phyloP scores from a whole-genome alignment of 805 yeast genomes.

The Saturnispora quitensis region DNA sequence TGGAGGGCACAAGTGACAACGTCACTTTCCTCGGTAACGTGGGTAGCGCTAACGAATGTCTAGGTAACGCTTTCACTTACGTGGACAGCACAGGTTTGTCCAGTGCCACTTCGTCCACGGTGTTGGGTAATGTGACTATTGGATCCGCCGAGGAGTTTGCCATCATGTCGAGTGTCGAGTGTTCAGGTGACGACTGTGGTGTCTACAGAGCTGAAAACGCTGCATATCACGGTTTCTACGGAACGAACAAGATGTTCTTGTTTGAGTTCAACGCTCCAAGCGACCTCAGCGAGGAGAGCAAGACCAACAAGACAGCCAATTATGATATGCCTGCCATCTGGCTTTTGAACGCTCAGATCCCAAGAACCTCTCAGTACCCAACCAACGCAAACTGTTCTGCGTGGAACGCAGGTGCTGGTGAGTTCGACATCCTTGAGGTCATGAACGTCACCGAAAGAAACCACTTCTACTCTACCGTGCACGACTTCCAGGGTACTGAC shows the following conservation, averaged over 20 bases:
- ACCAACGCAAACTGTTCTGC: constrained; percentile 56
- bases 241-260: constrained; percentile 59
- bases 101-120: constrained; percentile 36
- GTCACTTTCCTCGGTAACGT: constrained; percentile 61
- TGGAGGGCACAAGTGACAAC: constrained; percentile 42
- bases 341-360: constrained; percentile 58
- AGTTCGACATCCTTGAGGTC: constrained; percentile 67
- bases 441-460: constrained; percentile 51
- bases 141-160: constrained; percentile 51
- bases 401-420: constrained; percentile 75
- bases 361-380: constrained; percentile 68
- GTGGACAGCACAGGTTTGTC: constrained; percentile 50
- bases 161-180: constrained; percentile 49
- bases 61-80: constrained; percentile 60
- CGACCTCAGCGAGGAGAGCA: constrained; percentile 31
- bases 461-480: constrained; percentile 58
- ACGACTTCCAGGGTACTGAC: constrained; percentile 66
- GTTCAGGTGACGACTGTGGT: constrained; percentile 70
- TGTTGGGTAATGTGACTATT: constrained; percentile 40
- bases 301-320: constrained; percentile 25
- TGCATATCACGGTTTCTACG: constrained; percentile 64
- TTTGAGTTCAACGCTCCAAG: constrained; percentile 63
- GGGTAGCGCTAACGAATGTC: constrained; percentile 51
- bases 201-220: constrained; percentile 68
- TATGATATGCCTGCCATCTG: constrained; percentile 71